Evolutionary conservation across 169 alveolate species (phyloP).

Genomic region (Plasmodium cynomolgi): DNA sequence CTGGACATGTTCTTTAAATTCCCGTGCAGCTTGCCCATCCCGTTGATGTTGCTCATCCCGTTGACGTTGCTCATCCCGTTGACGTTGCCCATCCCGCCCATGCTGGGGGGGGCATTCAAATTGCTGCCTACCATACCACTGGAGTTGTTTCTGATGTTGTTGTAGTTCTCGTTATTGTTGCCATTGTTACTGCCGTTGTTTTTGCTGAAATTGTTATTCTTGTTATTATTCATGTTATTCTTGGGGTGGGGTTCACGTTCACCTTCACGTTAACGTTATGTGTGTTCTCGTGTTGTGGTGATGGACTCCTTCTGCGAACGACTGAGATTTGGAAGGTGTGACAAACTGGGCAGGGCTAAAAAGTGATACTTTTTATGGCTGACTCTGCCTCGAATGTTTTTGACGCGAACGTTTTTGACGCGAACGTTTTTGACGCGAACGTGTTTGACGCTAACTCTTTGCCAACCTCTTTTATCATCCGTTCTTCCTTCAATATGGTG

Average conservation of each 20-base stretch:
- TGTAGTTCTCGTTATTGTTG: conserved; percentile 31
- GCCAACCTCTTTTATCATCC: not conserved
- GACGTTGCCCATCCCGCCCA: conserved; percentile 11
- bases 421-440: not conserved
- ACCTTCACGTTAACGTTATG: not conserved
- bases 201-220: not conserved
- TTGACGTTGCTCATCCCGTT: not conserved
- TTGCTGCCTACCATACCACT: conserved; percentile 10
- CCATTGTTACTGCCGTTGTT: conserved; percentile 3
- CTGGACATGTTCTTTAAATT: conserved; percentile 11
- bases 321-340: not conserved
- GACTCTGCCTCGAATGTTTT: not conserved
- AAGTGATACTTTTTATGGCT: not conserved
- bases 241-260: not conserved
- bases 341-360: not conserved
- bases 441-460: not conserved
- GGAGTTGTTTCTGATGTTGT: conserved; percentile 22
- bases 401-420: no score
- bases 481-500: not conserved
- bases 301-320: not conserved
- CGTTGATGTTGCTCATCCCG: conserved; percentile 1
- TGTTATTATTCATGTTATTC: conserved; percentile 5
- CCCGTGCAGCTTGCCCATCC: conserved; percentile 10
- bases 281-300: not conserved
- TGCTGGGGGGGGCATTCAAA: not conserved